These are phyloP conservation scores for Alternaria sp. DNA, from an alignment of 2,329 filamentous ascomycete genomes.

Conservation along the genomic window DNA sequence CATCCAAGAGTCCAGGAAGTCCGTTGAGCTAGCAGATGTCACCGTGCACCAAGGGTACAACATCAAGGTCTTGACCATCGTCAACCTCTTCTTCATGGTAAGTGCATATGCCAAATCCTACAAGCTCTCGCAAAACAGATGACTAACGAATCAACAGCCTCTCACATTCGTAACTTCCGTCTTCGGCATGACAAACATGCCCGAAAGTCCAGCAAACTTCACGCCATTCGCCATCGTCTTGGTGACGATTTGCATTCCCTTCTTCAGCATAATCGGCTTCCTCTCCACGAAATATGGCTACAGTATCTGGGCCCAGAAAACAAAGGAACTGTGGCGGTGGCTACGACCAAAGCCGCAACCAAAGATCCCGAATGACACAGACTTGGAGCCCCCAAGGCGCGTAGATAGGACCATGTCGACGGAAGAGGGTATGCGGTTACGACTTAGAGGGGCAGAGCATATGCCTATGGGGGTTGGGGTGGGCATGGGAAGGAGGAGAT, in stretches of 20 bases:
- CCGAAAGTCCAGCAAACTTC: conserved; percentile 41
- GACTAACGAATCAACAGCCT: conserved; percentile 40
- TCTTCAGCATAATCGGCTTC: conserved; percentile 55
- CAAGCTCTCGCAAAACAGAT: background rate
- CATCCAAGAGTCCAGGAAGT: conserved; percentile 66
- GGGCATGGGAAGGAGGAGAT: conserved; percentile 4
- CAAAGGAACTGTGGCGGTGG: conserved; percentile 37
- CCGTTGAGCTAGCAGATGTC: conserved; percentile 61
- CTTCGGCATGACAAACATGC: conserved; percentile 61
- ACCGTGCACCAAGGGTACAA: conserved; percentile 66
- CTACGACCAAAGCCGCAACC: conserved; percentile 22
- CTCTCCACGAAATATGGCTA: conserved; percentile 52
- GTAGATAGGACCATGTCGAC: conserved; percentile 34
- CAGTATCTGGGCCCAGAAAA: conserved; percentile 44
- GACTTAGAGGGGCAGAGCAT: background rate
- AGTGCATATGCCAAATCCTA: background rate
- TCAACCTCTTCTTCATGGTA: conserved; percentile 65
- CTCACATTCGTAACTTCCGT: conserved; percentile 67
- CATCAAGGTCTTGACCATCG: conserved; percentile 64
- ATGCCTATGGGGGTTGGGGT: background rate
- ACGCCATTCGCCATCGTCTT: conserved; percentile 52
- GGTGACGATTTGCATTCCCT: conserved; percentile 52
- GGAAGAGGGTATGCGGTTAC: conserved; percentile 36
- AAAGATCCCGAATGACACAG: conserved; percentile 11
- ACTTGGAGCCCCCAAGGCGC: conserved; percentile 5